These are phyloP conservation scores for Trichoderma polysporum DNA, from an alignment of 2,329 filamentous ascomycete species.

Conservation along the genomic window DNA sequence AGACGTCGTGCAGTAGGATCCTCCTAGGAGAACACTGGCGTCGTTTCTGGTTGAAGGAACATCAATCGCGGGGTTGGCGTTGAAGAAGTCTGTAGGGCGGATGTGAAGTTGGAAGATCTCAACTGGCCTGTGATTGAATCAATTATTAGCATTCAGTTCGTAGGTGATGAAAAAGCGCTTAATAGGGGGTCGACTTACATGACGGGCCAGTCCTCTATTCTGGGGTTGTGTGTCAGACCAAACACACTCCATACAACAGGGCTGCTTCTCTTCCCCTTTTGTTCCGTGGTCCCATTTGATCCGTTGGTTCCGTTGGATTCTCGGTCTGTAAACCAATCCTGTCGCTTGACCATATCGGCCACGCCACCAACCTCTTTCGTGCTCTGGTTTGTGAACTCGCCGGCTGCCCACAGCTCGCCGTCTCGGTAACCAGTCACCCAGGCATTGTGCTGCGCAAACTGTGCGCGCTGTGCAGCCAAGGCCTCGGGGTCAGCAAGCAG, in stretches of 20 bases:
- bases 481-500: conserved; percentile 47
- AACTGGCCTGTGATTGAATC: conserved; percentile 43
- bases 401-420: conserved; percentile 51
- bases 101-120: conserved; percentile 48
- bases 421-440: conserved; percentile 53
- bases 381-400: conserved; percentile 53
- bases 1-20: conserved; percentile 31
- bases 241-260: conserved; percentile 50
- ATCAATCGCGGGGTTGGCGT: conserved; percentile 47
- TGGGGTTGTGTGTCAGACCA: conserved; percentile 49
- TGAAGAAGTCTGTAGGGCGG: conserved; percentile 47
- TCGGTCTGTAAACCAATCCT: conserved; percentile 45
- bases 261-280: conserved; percentile 29
- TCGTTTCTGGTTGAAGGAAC: conserved; percentile 41
- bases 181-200: conserved; percentile 41
- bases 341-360: conserved; percentile 46
- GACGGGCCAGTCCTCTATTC: conserved; percentile 52
- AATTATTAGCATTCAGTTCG: background rate
- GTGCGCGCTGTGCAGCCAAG: conserved; percentile 43
- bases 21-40: conserved; percentile 42
- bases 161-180: fast-evolving
- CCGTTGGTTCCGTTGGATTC: conserved; percentile 15
- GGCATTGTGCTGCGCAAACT: conserved; percentile 46
- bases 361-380: conserved; percentile 44
- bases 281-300: conserved; percentile 2